Evolutionary conservation across 257 asterid species (phyloP), one percentile per base, ranked within the genome.

Genomic region (Prunella vulgaris): DNA sequence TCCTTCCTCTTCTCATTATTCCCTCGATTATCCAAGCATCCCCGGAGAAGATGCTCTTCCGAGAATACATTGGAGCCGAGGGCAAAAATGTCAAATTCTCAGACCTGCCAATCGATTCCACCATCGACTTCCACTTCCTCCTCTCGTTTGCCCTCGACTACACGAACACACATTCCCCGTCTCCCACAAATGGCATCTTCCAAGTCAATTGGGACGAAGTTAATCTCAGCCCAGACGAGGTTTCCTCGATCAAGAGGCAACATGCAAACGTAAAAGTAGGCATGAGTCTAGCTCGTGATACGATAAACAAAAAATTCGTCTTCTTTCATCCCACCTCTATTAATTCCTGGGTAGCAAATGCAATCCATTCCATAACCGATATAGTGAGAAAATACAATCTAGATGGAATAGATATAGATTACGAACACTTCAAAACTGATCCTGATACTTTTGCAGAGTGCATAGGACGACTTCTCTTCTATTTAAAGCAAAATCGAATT

Each of bases 111-210:
- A 78, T 87, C 46, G 74, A 77, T 49, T 70, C 85, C 30, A 5
- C 48, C 2, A 53, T 86, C 18, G 80, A 81, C 4, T 81, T 90
- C 72, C 97, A 84, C 70, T 90, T 84, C 79, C 82, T 88, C 77
- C 88, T 88, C 71, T 80, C 95, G 27, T 84, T 88, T 74, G 92
- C 96, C 57, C 78, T 88, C 25, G 97, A 86, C 84, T 86, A 86
- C 82, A 83, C 84, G 1, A 61, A 71, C 18, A 37, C 86, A 6
- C 8, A 49, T 3, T 22, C 75, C 54, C 88, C 94, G 20, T 5
- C 21, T 2, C 87, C 96, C 54, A 84, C 92, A 1, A 81, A 90
- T 10, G 92, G 96, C 4, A 62, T 80, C 18, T 87, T 86, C 78
- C 72, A 62, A 33, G 79, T 79, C 37, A 82, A 76, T 30, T 90